These are phyloP conservation scores for Periconia sp. DNA, from an alignment of 2,329 filamentous ascomycete species.

Conservation along the genomic window DNA sequence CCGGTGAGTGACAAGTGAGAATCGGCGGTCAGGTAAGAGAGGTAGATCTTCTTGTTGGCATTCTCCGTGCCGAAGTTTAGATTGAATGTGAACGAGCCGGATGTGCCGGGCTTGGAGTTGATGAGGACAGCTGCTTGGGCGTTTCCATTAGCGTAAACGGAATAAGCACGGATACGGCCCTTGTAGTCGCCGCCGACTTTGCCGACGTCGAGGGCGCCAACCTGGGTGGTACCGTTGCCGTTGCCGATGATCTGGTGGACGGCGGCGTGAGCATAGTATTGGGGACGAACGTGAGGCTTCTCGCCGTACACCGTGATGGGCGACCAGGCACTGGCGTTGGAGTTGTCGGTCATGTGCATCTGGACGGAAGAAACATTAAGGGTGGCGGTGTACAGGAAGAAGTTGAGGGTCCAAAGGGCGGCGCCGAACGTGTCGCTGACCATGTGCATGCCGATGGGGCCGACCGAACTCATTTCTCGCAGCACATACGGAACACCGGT, in stretches of 20 bases:
- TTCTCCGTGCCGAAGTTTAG: constrained; percentile 45
- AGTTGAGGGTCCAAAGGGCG: constrained; percentile 57
- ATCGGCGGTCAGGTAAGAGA: constrained; percentile 51
- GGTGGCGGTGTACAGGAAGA: constrained; percentile 53
- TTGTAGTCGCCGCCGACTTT: constrained; percentile 40
- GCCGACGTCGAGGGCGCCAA: constrained; percentile 39
- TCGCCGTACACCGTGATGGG: constrained; percentile 46
- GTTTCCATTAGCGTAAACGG: constrained; percentile 47
- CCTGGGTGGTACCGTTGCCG: constrained; percentile 49
- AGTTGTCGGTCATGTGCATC: constrained; percentile 59
- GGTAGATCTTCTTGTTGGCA: constrained; percentile 47
- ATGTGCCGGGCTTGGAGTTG: constrained; percentile 48
- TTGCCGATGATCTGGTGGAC: constrained; percentile 54
- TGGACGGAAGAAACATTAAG: constrained; percentile 52
- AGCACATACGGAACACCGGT: constrained; percentile 52
- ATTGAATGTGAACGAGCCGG: constrained; percentile 44
- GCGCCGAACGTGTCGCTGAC: constrained; percentile 54
- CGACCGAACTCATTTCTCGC: constrained; percentile 55
- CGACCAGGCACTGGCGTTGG: constrained; percentile 54
- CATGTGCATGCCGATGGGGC: constrained; percentile 50
- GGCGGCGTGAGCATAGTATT: constrained; percentile 56
- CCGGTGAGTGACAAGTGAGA: constrained; percentile 48
- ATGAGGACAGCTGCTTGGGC: constrained; percentile 50
- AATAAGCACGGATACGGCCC: constrained; percentile 48
- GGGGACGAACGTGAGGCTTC: constrained; percentile 49